Evolutionary conservation across 106 monocot species (phyloP), one percentile per base, ranked within the genome.

Genomic region (Vanilla planifolia): DNA sequence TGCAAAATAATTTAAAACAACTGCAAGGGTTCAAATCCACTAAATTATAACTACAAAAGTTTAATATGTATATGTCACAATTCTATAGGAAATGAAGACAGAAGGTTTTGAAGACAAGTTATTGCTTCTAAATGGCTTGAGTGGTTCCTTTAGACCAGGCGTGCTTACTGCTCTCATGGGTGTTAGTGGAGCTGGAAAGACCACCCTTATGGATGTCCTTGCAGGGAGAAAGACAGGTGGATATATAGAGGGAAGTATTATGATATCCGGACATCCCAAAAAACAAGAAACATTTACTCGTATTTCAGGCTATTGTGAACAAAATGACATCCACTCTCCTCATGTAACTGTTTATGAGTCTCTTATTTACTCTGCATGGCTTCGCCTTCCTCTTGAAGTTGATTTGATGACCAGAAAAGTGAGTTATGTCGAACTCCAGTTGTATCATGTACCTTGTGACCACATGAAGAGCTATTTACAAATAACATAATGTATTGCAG

Each of bases 111-210:
- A 60, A 64, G 80, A 81, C 21, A 40, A 64, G 2, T 33, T 81
- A n/a, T 28, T 58, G 39, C 76, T 76, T 11, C 68, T 81, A 19
- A 81, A 76, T 67, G 72, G 80, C 28, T 71, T 81, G 19, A 76
- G 51, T 53, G 80, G 80, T 16, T 62, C 67, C 16, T 81, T 81
- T 39, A 71, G 75, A 36, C 80, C 80, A 15, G 76, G 80, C 10
- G 76, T 81, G 2, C 59, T 80, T 20, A 80, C 80, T 26, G 80
- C 80, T 17, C 47, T 80, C 22, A 80, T 80, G 76, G 80, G 80
- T 20, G 80, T 76, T 17, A 80, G 72, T 59, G 80, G 80, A 43
- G 80, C 80, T 35, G 80, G 80, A 25, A 80, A 80, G 43, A 80
- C 80, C 17, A 80, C 80, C 16, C 59, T 80, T 7, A 80, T 80